Base-by-base conservation (phyloP, 352 stramenopile species). In the Aphanomyces euteiches region DNA sequence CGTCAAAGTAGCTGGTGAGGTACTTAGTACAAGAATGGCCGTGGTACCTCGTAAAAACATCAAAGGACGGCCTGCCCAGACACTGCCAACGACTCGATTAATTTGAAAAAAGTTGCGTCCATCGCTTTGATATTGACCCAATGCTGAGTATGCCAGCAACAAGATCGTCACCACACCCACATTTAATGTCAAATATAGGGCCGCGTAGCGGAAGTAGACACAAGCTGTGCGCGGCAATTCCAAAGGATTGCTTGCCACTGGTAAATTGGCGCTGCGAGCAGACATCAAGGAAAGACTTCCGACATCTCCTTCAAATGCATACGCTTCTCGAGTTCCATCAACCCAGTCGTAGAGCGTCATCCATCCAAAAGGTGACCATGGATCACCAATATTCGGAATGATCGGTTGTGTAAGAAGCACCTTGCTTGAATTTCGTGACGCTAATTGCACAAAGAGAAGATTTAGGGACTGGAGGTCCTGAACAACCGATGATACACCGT, bases 331-430 rank as follows among this genome's bases (percentile, higher is more conserved):
- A 7, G 21, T 21, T 10, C 60, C 60, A 57, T 4, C 4, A 15
- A 67, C 60, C 47, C 60, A 67, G 15, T 67, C 60, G 47, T 67
- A 7, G 28, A 67, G 47, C 19, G 19, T 37, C 7, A 67, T 17
- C n/a, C 47, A 67, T 10, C 60, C 60, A 63, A 67, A 57, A 57
- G 41, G 54, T 15, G 36, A 56, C 21, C 21, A 67, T 37, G 41
- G 28, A 41, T 41, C 37, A 8, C 12, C 28, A 5, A 4, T 10
- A 15, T 8, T n/a, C 3, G 56, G 21, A 36, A 70, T 7, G 15
- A 70, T 63, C 3, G 13, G 12, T 19, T 70, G 47, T 15, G 19
- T 47, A 3, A 70, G 38, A n/a, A 70, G 21, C 19, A 56, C 7
- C 10, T 53, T 41, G 3, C 36, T 47, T 5, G 28, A 19, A 28